A percentile compares a stretch with the other conserved stretches of the same genome.
Evolutionary conservation across 495 filamentous ascomycete species (phyloP).

Genomic region (Cenococcum geophilum): DNA sequence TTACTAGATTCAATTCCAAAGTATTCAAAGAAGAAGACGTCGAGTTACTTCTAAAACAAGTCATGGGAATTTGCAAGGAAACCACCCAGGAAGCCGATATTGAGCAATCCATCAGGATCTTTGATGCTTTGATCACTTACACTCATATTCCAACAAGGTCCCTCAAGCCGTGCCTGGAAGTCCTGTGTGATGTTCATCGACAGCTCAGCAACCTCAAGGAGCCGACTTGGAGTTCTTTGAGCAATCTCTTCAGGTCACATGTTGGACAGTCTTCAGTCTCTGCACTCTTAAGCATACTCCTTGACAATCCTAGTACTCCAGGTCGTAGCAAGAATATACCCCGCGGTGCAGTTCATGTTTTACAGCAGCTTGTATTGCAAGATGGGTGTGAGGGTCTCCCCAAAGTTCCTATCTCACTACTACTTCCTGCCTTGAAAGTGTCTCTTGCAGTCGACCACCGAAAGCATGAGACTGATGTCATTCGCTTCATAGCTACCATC

Average conservation of each 20-base stretch:
- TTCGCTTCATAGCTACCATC: constrained; percentile 19
- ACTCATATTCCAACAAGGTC: constrained; percentile 63
- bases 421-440: constrained; percentile 23
- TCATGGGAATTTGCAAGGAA: constrained; percentile 67
- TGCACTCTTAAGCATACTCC: constrained; percentile 28
- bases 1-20: constrained; percentile 79
- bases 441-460: constrained; percentile 14
- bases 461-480: constrained; percentile 17
- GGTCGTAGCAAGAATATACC: constrained; percentile 11
- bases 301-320: constrained; percentile 10
- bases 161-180: constrained; percentile 64
- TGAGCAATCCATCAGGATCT: constrained; percentile 64
- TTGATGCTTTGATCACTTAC: constrained; percentile 76
- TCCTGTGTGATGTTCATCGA: constrained; percentile 76
- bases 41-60: constrained; percentile 56
- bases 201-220: constrained; percentile 63
- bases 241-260: constrained; percentile 73
- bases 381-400: constrained; percentile 24
- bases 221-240: constrained; percentile 67
- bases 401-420: constrained; percentile 23
- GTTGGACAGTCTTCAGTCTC: constrained; percentile 49
- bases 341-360: constrained; percentile 30
- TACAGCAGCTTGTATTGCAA: constrained; percentile 28
- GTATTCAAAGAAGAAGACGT: constrained; percentile 63
- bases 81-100: constrained; percentile 71